Evolutionary conservation across 768 basidiomycete genomes (phyloP).

Genomic region (Psilocybe cyanescens): DNA sequence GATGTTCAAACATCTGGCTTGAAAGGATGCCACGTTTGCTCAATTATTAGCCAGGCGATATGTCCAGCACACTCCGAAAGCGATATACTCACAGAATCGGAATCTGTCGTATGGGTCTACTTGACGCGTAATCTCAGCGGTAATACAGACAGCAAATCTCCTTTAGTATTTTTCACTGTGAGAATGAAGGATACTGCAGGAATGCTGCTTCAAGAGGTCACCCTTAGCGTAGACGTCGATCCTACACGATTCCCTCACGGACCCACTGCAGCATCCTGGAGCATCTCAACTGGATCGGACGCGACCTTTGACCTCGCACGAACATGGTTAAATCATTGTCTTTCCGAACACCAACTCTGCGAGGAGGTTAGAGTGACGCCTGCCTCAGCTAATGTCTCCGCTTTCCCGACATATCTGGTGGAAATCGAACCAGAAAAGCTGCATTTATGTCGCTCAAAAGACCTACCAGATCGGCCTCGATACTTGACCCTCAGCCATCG

Average conservation of each 20-base stretch:
- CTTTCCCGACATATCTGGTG: conserved; percentile 9
- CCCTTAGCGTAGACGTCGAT: not conserved
- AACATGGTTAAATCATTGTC: conserved; percentile 5
- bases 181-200: conserved; percentile 3
- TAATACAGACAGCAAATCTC: not conserved
- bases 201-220: not conserved
- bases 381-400: not conserved
- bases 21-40: conserved; percentile 12
- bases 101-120: not conserved
- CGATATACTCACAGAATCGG: conserved; percentile 3
- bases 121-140: not conserved
- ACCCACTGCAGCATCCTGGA: conserved; percentile 5
- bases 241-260: not conserved
- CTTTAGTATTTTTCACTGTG: not conserved
- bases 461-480: not conserved
- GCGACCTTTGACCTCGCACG: conserved; percentile 10
- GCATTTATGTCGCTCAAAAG: conserved; percentile 2
- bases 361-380: conserved; percentile 11
- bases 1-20: conserved; percentile 9
- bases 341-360: conserved; percentile 8
- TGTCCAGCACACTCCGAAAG: conserved; percentile 10
- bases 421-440: not conserved
- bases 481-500: conserved; percentile 15
- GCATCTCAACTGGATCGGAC: conserved; percentile 11
- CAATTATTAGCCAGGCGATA: conserved; percentile 11